A percentile compares a stretch with the other conserved stretches of the same genome.
These are phyloP conservation scores for Fragosphaeria purpurea DNA, from an alignment of 2,329 filamentous ascomycete genomes.

Conservation along the genomic window DNA sequence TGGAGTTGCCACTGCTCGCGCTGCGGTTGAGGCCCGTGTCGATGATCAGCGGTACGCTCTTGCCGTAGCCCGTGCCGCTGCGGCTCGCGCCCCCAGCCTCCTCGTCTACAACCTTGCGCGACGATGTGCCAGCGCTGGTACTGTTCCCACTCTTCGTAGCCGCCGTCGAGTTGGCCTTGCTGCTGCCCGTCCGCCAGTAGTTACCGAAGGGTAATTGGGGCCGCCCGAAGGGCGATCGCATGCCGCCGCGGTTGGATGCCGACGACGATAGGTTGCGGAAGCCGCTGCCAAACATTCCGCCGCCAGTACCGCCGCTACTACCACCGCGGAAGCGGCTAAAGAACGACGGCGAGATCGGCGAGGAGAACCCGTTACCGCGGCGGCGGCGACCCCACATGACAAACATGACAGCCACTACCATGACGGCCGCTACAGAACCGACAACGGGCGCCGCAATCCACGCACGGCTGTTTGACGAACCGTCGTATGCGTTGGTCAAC, in stretches of 20 bases:
- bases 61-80: not conserved
- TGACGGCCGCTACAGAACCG: slow-evolving; percentile 22
- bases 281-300: not conserved
- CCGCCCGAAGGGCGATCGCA: slow-evolving; percentile 2
- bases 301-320: not conserved
- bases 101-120: slow-evolving; percentile 1
- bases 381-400: slow-evolving; percentile 19
- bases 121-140: not conserved
- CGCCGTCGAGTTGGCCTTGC: not conserved
- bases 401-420: slow-evolving; percentile 22
- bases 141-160: not conserved
- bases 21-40: not conserved
- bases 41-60: not conserved
- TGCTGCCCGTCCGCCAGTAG: slow-evolving; percentile 4
- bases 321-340: slow-evolving; percentile 3
- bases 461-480: slow-evolving; percentile 11
- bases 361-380: not conserved
- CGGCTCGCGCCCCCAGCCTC: not conserved
- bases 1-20: no score
- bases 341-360: slow-evolving; percentile 1
- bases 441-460: slow-evolving; percentile 27
- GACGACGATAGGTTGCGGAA: slow-evolving; percentile 6
- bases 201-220: slow-evolving; percentile 6
- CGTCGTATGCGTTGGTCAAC: not conserved
- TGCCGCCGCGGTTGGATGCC: not conserved